A percentile compares a stretch with the other conserved stretches of the same genome.
phyloP scores from a whole-genome alignment of 78 protist genomes.

The Dictyostelium brefeldianum region DNA sequence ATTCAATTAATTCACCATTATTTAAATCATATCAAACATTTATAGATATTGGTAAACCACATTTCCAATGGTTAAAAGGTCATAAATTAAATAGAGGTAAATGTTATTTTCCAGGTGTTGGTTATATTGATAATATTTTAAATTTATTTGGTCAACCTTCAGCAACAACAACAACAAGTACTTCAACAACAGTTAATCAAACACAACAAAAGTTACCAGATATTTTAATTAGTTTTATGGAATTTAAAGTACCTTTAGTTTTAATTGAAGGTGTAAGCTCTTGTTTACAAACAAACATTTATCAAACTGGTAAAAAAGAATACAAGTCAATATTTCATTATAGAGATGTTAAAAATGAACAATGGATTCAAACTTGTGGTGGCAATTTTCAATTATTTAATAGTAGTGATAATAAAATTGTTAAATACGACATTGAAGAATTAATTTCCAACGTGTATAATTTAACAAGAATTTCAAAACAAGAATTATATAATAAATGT shows the following conservation, averaged over 20 bases:
- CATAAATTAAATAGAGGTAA: conserved; percentile 31
- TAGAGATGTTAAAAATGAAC: neutral
- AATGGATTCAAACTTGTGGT: neutral
- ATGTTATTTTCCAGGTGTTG: conserved; percentile 48
- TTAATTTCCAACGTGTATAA: neutral
- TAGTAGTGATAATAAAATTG: neutral
- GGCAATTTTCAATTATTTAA: neutral
- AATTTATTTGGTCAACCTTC: neutral
- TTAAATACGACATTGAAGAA: neutral
- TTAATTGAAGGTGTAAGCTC: conserved; percentile 11
- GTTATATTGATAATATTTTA: conserved; percentile 37
- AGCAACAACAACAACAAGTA: too few relatives aligned
- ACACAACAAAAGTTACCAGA: neutral
- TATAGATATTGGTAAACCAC: neutral
- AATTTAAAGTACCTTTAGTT: conserved; percentile 46
- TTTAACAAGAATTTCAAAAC: conserved; percentile 3
- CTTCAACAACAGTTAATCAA: too few relatives aligned
- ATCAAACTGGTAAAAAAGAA: neutral
- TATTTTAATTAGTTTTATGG: conserved; percentile 10
- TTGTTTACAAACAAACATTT: neutral
- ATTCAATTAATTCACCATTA: neutral
- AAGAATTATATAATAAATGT: neutral
- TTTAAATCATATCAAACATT: too few relatives aligned
- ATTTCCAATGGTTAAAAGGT: conserved; percentile 51
- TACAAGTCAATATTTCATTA: neutral